Conservation (phyloP, 2,329 filamentous ascomycete genomes). For the Trichoderma pleuroti region DNA sequence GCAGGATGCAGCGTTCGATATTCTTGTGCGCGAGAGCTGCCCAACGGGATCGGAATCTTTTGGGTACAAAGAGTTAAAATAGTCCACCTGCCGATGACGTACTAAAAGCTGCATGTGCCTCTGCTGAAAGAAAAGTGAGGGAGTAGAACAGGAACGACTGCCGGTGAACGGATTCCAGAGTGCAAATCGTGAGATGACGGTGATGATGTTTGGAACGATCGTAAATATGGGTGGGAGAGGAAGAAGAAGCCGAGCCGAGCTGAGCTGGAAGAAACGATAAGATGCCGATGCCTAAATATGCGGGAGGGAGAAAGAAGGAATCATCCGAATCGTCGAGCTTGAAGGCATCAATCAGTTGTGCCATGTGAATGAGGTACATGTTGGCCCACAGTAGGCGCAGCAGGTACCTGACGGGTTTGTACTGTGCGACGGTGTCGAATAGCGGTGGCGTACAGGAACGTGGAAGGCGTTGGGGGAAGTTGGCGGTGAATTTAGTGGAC, state of each 20-base stretch:
- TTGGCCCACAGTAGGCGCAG: neutral
- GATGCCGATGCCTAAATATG: neutral
- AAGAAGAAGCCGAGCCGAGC: neutral
- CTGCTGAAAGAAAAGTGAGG: neutral
- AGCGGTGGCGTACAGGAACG: neutral
- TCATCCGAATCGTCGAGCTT: neutral
- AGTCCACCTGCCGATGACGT: constrained; percentile 5
- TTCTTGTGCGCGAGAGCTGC: neutral
- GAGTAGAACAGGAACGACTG: neutral
- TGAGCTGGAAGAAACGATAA: neutral
- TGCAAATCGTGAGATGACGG: neutral
- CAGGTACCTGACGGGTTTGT: neutral
- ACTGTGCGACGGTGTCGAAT: neutral
- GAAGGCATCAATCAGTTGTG: neutral
- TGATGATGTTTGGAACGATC: constrained; percentile 6
- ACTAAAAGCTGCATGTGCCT: constrained; percentile 17
- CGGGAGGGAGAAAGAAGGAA: neutral
- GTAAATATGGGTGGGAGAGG: neutral
- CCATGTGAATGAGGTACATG: neutral
- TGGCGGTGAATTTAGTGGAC: neutral
- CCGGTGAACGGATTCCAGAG: neutral
- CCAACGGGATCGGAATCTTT: neutral
- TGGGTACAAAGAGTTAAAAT: constrained; percentile 1
- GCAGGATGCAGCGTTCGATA: neutral
- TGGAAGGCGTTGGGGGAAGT: neutral